Percentiles rank a stretch among this genome's conserved stretches.
These are phyloP conservation scores for Hymenoscyphus fructigenus DNA, from an alignment of 2,329 filamentous ascomycete genomes.

Conservation along the genomic window DNA sequence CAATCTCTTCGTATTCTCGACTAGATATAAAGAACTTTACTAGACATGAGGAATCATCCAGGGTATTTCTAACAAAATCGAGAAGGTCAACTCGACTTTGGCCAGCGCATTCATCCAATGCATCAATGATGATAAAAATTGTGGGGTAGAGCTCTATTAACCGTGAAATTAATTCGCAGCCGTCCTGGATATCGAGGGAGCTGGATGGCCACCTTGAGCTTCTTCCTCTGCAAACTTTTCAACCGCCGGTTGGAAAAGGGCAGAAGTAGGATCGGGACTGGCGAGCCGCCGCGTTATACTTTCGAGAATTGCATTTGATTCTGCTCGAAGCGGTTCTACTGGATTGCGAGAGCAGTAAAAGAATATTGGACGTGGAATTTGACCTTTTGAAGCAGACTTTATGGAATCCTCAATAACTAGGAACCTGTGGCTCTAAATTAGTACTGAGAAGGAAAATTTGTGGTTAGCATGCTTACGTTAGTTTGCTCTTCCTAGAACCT, in stretches of 20 bases:
- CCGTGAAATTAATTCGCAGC: background rate
- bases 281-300: background rate
- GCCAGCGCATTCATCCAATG: background rate
- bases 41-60: background rate
- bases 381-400: background rate
- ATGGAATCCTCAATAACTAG: background rate
- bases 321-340: background rate
- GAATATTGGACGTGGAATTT: background rate
- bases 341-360: background rate
- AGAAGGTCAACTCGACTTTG: background rate
- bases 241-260: background rate
- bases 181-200: background rate
- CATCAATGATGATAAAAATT: constrained; percentile 4
- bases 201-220: background rate
- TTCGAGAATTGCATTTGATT: background rate
- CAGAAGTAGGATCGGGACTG: background rate
- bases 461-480: background rate
- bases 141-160: background rate
- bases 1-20: background rate
- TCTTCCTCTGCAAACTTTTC: background rate
- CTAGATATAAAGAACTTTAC: background rate
- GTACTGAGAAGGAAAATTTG: background rate
- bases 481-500: constrained; percentile 3
- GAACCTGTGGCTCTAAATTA: background rate
- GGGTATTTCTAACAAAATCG: background rate